These are phyloP conservation scores for Raphanus raphanistrum DNA, from an alignment of 345 rosid species.

Conservation along the genomic window DNA sequence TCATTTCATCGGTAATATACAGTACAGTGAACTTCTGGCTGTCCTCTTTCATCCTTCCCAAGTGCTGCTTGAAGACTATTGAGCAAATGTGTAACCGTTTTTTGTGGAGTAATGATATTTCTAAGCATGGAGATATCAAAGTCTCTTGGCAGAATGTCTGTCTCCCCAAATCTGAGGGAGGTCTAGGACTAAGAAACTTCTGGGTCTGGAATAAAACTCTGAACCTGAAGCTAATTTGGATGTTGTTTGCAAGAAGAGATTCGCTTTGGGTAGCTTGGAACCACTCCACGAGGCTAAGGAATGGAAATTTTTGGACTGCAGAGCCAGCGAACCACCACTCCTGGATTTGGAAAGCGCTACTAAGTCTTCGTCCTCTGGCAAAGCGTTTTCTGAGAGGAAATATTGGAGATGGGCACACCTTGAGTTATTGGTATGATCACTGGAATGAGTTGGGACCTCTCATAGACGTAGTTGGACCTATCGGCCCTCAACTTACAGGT, in stretches of 20 bases:
- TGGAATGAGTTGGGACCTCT: no score
- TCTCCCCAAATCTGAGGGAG: neutral
- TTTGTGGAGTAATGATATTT: neutral
- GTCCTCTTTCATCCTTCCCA: neutral
- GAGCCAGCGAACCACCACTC: neutral
- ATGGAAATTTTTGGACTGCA: neutral
- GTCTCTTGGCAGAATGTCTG: neutral
- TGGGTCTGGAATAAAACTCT: neutral
- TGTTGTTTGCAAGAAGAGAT: neutral
- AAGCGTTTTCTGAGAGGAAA: neutral
- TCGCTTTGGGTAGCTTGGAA: neutral
- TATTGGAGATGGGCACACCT: neutral
- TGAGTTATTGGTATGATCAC: neutral
- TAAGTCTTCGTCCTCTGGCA: neutral
- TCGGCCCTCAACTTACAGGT: no score
- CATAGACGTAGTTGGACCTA: no score
- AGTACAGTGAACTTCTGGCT: neutral
- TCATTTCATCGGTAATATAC: neutral
- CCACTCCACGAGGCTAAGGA: neutral
- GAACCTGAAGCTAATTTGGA: neutral
- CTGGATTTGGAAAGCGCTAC: neutral
- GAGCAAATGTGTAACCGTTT: neutral
- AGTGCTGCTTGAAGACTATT: neutral
- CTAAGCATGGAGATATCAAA: neutral
- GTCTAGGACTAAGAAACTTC: neutral